Evolutionary conservation across 805 yeast genomes (phyloP).

Genomic region (Kuraishia hungarica): DNA sequence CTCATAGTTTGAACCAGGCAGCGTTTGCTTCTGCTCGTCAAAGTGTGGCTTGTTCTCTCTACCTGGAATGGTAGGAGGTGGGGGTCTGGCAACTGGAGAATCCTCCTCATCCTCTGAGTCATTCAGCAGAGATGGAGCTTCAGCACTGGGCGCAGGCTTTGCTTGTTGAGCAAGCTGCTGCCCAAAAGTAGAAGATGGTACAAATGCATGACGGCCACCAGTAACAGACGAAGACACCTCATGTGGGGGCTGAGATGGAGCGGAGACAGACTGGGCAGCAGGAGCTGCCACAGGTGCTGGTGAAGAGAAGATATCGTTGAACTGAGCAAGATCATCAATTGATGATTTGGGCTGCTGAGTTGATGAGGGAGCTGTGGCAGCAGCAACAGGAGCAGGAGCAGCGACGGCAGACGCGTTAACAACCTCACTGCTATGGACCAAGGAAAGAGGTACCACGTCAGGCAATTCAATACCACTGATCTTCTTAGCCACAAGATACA

Average conservation of each 20-base stretch:
- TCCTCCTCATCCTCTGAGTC: conserved; percentile 25
- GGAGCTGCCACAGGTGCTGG: conserved; percentile 24
- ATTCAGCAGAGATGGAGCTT: conserved; percentile 22
- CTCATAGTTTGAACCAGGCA: conserved; percentile 30
- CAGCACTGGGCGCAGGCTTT: conserved; percentile 11
- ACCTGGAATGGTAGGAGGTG: conserved; percentile 26
- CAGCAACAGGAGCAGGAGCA: conserved; percentile 7
- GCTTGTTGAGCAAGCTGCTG: conserved; percentile 44
- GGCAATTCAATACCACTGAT: conserved; percentile 75
- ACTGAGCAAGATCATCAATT: conserved; percentile 56
- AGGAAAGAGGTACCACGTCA: conserved; percentile 59
- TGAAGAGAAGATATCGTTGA: conserved; percentile 45
- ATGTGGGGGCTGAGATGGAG: conserved; percentile 5
- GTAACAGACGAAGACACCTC: conserved; percentile 21
- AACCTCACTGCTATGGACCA: conserved; percentile 25
- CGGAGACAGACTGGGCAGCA: too few species aligned
- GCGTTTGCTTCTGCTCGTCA: conserved; percentile 12
- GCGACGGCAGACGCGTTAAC: conserved; percentile 6
- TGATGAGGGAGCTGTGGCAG: conserved; percentile 9
- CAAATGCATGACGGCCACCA: conserved; percentile 39
- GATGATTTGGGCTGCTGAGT: conserved; percentile 38
- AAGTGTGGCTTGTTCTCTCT: conserved; percentile 26
- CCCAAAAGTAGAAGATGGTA: conserved; percentile 83
- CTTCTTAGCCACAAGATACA: conserved; percentile 83
- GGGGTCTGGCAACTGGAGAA: conserved; percentile 20